Percentiles rank a stretch among this genome's conserved stretches.
These are phyloP conservation scores for Durusdinium trenchii DNA, from an alignment of 73 alveolate genomes.

Conservation along the genomic window DNA sequence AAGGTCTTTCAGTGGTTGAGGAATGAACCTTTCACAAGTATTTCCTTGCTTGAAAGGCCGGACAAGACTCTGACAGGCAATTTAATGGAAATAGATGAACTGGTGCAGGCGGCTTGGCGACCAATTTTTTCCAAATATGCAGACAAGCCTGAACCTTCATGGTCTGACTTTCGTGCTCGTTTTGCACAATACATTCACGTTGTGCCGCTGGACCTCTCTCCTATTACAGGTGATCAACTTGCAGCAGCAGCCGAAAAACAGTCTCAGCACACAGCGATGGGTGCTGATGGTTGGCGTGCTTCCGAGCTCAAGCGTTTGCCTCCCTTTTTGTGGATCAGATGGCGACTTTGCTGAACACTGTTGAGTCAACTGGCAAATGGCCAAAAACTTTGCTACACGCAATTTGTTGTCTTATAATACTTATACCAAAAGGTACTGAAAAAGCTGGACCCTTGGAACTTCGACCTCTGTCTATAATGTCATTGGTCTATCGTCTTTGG, in stretches of 20 bases:
- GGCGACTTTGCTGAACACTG: background rate
- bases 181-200: background rate
- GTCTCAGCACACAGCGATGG: background rate
- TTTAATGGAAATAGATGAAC: background rate
- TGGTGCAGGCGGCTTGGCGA: constrained; percentile 1
- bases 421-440: background rate
- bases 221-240: background rate
- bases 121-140: background rate
- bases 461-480: background rate
- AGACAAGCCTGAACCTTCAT: background rate
- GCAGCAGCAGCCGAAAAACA: background rate
- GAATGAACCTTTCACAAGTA: background rate
- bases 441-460: background rate
- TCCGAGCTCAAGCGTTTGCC: background rate
- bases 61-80: constrained; percentile 22
- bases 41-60: background rate
- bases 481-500: background rate
- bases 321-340: background rate
- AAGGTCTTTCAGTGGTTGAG: background rate
- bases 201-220: background rate
- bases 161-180: background rate
- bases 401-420: background rate
- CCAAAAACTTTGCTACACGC: background rate
- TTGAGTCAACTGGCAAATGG: background rate
- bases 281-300: constrained; percentile 28